These are phyloP conservation scores for Cladophialophora chaetospira DNA, from an alignment of 2,329 filamentous ascomycete species.

Conservation along the genomic window DNA sequence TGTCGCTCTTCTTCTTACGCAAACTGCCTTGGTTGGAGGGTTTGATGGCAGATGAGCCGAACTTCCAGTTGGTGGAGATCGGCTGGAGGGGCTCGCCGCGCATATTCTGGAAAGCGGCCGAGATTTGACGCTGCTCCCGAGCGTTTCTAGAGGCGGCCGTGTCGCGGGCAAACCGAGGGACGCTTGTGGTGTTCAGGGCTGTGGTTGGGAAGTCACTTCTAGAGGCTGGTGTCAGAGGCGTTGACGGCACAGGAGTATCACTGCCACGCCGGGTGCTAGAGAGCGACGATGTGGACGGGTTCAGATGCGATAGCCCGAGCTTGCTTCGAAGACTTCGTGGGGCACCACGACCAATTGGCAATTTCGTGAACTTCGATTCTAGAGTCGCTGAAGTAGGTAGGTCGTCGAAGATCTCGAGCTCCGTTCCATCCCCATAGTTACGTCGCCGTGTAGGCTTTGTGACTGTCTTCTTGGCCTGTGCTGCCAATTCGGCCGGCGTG, in stretches of 20 bases:
- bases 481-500: conserved; percentile 54
- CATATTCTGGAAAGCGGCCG: conserved; percentile 43
- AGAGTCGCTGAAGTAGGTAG: conserved; percentile 80
- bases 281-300: conserved; percentile 32
- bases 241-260: conserved; percentile 53
- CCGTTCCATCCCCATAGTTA: conserved; percentile 87
- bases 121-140: conserved; percentile 61
- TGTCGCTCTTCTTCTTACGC: conserved; percentile 50
- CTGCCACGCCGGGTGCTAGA: conserved; percentile 34
- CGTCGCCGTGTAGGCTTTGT: conserved; percentile 70
- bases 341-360: conserved; percentile 69
- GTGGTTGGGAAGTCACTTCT: conserved; percentile 50
- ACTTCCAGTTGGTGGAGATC: conserved; percentile 62
- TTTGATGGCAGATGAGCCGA: conserved; percentile 39
- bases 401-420: conserved; percentile 92
- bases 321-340: conserved; percentile 63
- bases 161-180: conserved; percentile 65
- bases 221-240: conserved; percentile 57
- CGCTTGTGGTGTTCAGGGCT: conserved; percentile 27
- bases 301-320: conserved; percentile 47
- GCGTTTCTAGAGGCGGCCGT: conserved; percentile 67
- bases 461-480: conserved; percentile 67
- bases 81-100: conserved; percentile 52
- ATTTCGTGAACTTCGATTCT: conserved; percentile 81
- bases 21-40: conserved; percentile 34